Base-by-base conservation (phyloP, 768 basidiomycete genomes). In the Mycena alexandri region DNA sequence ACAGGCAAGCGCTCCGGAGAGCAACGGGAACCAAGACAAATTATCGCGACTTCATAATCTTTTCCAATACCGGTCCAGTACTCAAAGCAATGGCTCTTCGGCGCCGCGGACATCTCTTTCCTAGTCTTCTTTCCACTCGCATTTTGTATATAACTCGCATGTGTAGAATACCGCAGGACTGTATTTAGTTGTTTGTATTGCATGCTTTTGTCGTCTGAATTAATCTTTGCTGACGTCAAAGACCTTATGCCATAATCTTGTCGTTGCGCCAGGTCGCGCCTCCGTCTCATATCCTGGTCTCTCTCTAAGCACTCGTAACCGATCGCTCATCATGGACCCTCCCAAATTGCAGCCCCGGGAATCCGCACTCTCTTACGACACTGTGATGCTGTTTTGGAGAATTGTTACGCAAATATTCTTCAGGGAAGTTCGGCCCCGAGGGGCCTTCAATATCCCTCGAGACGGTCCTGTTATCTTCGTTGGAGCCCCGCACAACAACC, bases 401-500 rank as follows among this genome's bases (percentile, higher is more conserved):
- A 82, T 85, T 3, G 86, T 97, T 57, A 94, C 93, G 69, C 93
- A 93, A 80, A 90, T 99, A 73, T 98, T 99, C 85, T 99, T 99
- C 82, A 85, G 96, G 71, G 96, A 99, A 81, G 90, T 98, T 74
- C 87, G 96, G 61, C 94, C 95, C 6, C 84, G 96, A 77, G 94
- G 96, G 59, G 94, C 96, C 36, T 98, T 93, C 86, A 93, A 98
- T 77, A 93, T 99, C 65, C 96, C 96, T 46, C 86, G 86, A 60
- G 86, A 93, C 68, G 96, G 95, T 0, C 93, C 96, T 3, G 88
- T 96, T 61, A 94, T 99, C 69, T 95, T 97, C 77, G 94, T 95
- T 56, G 94, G 86, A 48, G 96, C 93, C 11, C 96, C 96, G 48
- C 96, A 98, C 78, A 29, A 29, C 29, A 29, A 29, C 29, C 29